phyloP scores from a whole-genome alignment of 2,329 filamentous ascomycete species.

The Trichoderma sp. region DNA sequence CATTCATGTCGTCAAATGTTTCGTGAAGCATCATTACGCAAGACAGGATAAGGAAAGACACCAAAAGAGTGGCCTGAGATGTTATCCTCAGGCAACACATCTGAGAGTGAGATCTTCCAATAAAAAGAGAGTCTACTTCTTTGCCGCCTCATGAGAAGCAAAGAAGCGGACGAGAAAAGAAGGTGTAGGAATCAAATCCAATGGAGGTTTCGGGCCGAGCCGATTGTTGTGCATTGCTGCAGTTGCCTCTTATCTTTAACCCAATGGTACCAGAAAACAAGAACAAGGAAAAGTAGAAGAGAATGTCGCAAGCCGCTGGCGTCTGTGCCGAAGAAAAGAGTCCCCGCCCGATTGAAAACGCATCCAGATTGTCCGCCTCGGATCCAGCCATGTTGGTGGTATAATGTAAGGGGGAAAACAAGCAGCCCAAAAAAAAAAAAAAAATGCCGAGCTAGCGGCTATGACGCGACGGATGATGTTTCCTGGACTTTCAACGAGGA shows the following conservation, averaged over 20 bases:
- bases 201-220: constrained; percentile 44
- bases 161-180: constrained; percentile 30
- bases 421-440: constrained; percentile 31
- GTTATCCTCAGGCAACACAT: constrained; percentile 5
- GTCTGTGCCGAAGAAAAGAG: constrained; percentile 33
- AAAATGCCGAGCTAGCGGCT: constrained; percentile 49
- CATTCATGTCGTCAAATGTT: constrained; percentile 40
- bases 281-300: constrained; percentile 29
- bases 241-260: constrained; percentile 55
- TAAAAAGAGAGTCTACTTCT: constrained; percentile 29
- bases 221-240: constrained; percentile 61
- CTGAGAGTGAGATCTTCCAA: constrained; percentile 26
- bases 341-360: constrained; percentile 52
- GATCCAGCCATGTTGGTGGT: constrained; percentile 54
- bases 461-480: constrained; percentile 37
- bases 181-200: constrained; percentile 39
- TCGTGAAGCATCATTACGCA: constrained; percentile 45
- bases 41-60: constrained; percentile 41
- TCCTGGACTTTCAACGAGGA: constrained; percentile 34
- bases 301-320: constrained; percentile 44
- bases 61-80: constrained; percentile 36
- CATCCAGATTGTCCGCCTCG: constrained; percentile 49
- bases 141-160: constrained; percentile 29
- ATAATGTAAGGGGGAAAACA: constrained; percentile 36
- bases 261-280: constrained; percentile 28